phyloP scores from a whole-genome alignment of 306 rosid species.

The Senna siamea region DNA sequence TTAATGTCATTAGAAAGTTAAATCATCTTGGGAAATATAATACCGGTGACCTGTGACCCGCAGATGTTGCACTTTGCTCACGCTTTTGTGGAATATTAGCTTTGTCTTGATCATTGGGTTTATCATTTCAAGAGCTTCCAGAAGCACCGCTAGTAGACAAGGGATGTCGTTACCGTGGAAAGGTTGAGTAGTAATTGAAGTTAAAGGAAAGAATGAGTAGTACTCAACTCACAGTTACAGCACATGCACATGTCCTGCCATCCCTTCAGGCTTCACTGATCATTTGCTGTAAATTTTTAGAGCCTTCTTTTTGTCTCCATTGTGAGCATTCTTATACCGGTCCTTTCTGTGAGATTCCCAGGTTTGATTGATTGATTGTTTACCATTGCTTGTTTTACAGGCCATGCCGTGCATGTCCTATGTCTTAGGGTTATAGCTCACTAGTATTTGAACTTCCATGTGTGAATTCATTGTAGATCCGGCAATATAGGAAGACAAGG shows the following conservation, averaged over 20 bases:
- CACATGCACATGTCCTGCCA: constrained; percentile 50
- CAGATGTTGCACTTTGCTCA: constrained; percentile 27
- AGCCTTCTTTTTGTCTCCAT: constrained; percentile 54
- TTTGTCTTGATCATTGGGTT: constrained; percentile 49
- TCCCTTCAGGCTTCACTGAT: constrained; percentile 28
- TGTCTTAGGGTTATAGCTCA: constrained; percentile 25
- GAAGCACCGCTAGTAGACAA: constrained; percentile 47
- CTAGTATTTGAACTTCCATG: constrained; percentile 36
- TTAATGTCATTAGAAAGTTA: constrained; percentile 35
- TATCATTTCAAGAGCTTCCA: constrained; percentile 45
- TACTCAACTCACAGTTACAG: neutral
- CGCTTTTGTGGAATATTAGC: constrained; percentile 13
- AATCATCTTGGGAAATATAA: constrained; percentile 32
- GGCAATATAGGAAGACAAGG: constrained; percentile 56
- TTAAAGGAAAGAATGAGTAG: too few species aligned
- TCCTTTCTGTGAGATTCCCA: constrained; percentile 48
- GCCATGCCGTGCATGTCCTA: constrained; percentile 20
- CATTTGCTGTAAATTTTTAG: constrained; percentile 30
- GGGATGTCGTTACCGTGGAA: constrained; percentile 42
- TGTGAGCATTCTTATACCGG: constrained; percentile 35
- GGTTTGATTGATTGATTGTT: constrained; percentile 27
- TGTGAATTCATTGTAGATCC: constrained; percentile 54
- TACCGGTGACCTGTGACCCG: constrained; percentile 30
- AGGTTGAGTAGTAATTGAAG: constrained; percentile 46
- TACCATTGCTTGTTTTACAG: constrained; percentile 37